Evolutionary conservation across 2,329 filamentous ascomycete genomes (phyloP).

Genomic region (Oidium heveae): DNA sequence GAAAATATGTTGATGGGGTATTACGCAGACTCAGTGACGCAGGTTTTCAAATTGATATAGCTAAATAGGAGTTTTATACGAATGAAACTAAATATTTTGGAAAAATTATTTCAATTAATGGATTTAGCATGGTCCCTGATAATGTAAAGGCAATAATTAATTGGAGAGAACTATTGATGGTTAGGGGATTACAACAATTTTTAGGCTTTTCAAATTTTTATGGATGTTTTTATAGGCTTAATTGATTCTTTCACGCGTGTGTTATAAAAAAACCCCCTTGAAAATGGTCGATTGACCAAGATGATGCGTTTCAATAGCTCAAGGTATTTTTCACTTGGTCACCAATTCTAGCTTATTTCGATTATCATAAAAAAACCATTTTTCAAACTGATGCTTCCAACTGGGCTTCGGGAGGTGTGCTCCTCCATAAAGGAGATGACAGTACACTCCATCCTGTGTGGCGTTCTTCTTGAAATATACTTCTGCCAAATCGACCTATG

Average conservation of each 20-base stretch:
- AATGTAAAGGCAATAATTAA: neutral
- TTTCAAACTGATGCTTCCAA: constrained; percentile 1
- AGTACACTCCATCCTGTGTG: neutral
- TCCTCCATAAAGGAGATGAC: neutral
- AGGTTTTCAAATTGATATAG: neutral
- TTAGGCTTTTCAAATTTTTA: neutral
- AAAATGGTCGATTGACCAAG: neutral
- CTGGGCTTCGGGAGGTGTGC: neutral
- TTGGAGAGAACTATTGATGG: neutral
- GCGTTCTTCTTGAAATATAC: neutral
- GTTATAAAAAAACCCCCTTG: neutral
- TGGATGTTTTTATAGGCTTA: neutral
- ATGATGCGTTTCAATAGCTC: neutral
- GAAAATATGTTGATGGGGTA: neutral
- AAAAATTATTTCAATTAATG: neutral
- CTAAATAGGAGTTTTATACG: neutral
- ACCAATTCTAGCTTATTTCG: neutral
- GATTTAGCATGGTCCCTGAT: neutral
- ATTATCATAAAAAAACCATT: neutral
- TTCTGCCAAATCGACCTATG: neutral
- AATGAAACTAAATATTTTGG: neutral
- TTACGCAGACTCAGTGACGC: neutral
- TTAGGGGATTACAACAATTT: neutral
- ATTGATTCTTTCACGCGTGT: neutral
- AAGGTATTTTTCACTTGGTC: neutral